Conservation (phyloP, 2,329 filamentous ascomycete genomes). For the Ophiostoma ips region DNA sequence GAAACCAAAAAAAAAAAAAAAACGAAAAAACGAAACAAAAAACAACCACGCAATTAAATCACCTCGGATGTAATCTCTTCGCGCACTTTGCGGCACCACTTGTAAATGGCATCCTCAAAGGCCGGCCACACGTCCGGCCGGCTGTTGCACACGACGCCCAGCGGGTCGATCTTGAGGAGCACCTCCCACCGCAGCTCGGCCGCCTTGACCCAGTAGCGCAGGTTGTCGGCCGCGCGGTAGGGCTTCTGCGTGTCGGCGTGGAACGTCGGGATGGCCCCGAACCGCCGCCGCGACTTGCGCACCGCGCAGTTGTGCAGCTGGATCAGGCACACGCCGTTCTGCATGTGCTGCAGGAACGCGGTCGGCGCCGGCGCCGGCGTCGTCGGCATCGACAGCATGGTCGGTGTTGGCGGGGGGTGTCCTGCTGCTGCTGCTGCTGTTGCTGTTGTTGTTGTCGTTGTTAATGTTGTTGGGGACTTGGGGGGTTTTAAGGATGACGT, state of each 20-base stretch:
- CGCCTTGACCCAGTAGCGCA: conserved; percentile 92
- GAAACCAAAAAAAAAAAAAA: neutral
- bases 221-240: conserved; percentile 84
- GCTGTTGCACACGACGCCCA: conserved; percentile 69
- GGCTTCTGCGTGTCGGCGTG: conserved; percentile 92
- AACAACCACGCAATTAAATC: conserved; percentile 9
- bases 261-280: conserved; percentile 76
- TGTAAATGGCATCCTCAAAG: conserved; percentile 70
- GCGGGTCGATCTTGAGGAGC: conserved; percentile 67
- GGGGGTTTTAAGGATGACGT: too few species aligned
- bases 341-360: conserved; percentile 58
- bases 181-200: conserved; percentile 90
- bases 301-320: conserved; percentile 83
- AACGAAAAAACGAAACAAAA: neutral
- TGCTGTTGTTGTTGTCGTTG: neutral
- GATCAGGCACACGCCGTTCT: conserved; percentile 68
- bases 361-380: conserved; percentile 37
- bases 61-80: conserved; percentile 65
- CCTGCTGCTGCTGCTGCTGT: neutral
- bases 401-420: too few species aligned
- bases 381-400: too few species aligned
- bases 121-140: conserved; percentile 57
- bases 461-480: too few species aligned
- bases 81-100: conserved; percentile 72
- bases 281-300: conserved; percentile 68